Base-by-base conservation (phyloP, 768 basidiomycete genomes). In the Podaxis sp. region DNA sequence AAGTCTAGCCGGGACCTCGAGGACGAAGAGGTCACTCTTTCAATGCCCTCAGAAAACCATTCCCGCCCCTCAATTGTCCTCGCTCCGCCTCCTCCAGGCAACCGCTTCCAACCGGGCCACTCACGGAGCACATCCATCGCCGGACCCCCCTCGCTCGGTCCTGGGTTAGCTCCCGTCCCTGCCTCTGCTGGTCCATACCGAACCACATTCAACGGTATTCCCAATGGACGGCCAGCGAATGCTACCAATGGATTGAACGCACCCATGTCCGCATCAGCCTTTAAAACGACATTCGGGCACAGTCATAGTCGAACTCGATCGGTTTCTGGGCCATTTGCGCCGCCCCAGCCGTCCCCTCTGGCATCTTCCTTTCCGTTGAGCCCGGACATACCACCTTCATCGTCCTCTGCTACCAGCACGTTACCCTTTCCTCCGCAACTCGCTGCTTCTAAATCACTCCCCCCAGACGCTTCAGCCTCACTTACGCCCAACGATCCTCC, bases 301-400 rank as follows among this genome's bases (percentile, higher is more conserved):
- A 73, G 66, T 2, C 82, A 83, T 70, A 66, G 75, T 22, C 80
- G 82, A 33, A 79, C 79, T 9, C 78, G 80, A 15, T 83, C 84
- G 3, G 76, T 83, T 52, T 85, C 85, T 5, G 76, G 81, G 2
- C 79, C 82, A 2, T 84, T 82, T 68, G 76, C 79, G 2, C 83
- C 84, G 1, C 70, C 77, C 28, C 73, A 78, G 2, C 83, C 81
- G 3, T 85, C 86, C 1, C 85, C 85, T 4, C 77, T 86, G 13
- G 76, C 82, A 9, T 67, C 78, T 17, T 74, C 58, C 33, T 78
- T 60, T 61, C 70, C 64, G 36, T 33, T 33, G 15, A 36, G 39
- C 26, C 40, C 55, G 42, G 60, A 44, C 12, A 33, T 64, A 19
- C 64, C 68, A 28, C 70, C 72, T 0, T 73, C 73, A 15, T 66